phyloP scores from a whole-genome alignment of 2,329 filamentous ascomycete species.

The Aspergillus novofumigatus region DNA sequence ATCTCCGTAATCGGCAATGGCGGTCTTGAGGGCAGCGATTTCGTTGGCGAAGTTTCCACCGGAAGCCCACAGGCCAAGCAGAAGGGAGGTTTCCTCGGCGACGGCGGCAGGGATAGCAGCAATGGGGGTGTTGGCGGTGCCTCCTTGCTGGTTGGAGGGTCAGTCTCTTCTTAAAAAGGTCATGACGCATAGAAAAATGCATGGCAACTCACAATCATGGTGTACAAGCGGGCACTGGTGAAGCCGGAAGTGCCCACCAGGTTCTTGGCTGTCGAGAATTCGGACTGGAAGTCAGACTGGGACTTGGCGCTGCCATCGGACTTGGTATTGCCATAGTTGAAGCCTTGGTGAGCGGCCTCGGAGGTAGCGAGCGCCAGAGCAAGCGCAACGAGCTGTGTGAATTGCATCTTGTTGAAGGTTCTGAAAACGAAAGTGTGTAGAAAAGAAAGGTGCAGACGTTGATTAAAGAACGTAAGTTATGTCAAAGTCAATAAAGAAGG shows the following conservation, averaged over 20 bases:
- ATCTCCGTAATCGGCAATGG: constrained; percentile 65
- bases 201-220: constrained; percentile 50
- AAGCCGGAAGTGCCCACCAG: constrained; percentile 40
- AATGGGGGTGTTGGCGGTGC: constrained; percentile 61
- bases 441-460: neutral
- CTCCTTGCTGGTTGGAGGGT: constrained; percentile 32
- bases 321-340: constrained; percentile 46
- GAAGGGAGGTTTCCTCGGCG: constrained; percentile 68
- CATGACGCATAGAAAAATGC: neutral
- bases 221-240: constrained; percentile 53
- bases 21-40: constrained; percentile 64
- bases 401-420: constrained; percentile 27
- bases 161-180: neutral
- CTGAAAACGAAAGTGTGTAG: neutral
- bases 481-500: too few relatives aligned
- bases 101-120: constrained; percentile 79
- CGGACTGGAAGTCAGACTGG: constrained; percentile 41
- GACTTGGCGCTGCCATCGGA: constrained; percentile 38
- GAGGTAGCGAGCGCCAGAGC: constrained; percentile 31
- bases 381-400: constrained; percentile 30
- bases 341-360: constrained; percentile 41
- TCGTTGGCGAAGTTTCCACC: constrained; percentile 70
- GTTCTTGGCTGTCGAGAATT: constrained; percentile 37
- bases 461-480: neutral
- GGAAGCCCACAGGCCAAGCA: constrained; percentile 82